Conservation (phyloP, 192 early-diverging fungal species). For the Coemansia reversa region DNA sequence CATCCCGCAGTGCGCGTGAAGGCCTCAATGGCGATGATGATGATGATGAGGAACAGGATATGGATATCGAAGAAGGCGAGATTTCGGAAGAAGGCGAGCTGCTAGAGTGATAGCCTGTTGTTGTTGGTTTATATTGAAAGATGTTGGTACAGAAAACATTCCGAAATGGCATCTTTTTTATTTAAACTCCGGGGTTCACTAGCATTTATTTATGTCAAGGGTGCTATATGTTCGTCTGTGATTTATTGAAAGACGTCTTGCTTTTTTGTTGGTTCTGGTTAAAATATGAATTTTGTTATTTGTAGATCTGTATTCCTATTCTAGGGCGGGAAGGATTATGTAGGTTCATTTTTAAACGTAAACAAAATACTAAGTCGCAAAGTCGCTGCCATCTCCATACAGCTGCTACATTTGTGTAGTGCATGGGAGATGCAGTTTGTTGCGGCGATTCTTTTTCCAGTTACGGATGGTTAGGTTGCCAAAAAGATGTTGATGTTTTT, state of each 20-base stretch:
- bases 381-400: too few species aligned
- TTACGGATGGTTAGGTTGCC: neutral
- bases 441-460: neutral
- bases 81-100: constrained; percentile 49
- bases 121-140: neutral
- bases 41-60: constrained; percentile 35
- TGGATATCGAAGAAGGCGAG: constrained; percentile 40
- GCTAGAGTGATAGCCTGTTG: constrained; percentile 12
- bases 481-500: too few species aligned
- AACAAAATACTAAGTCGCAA: too few species aligned
- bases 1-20: neutral
- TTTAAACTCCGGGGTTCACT: neutral
- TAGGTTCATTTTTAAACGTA: too few species aligned
- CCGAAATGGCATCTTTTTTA: neutral
- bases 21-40: constrained; percentile 16
- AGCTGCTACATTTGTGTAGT: too few species aligned
- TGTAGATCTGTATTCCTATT: too few species aligned
- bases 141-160: neutral
- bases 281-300: too few species aligned
- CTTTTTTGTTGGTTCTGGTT: too few species aligned
- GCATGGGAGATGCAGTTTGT: neutral
- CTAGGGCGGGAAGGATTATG: too few species aligned
- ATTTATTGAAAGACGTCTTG: too few species aligned
- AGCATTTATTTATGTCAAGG: neutral
- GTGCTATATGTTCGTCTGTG: too few species aligned